Conservation (phyloP, 495 filamentous ascomycete species). For the Tricharina praecox region DNA sequence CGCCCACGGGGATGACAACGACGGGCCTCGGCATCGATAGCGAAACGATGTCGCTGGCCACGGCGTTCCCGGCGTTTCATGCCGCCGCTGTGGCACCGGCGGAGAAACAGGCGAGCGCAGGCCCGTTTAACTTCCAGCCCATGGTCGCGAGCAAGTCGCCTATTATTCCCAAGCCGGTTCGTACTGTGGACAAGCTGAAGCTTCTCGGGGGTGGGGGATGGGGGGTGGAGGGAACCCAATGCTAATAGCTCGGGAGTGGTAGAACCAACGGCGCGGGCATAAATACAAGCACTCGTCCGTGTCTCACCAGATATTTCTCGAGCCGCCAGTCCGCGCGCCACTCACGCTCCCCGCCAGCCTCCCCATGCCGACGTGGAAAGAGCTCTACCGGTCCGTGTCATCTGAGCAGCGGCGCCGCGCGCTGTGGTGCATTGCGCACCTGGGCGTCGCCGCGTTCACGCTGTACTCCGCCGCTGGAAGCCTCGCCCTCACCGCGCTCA, state of each 20-base stretch:
- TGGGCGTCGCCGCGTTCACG: conserved; percentile 60
- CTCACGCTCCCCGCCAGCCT: conserved; percentile 82
- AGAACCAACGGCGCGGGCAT: conserved; percentile 86
- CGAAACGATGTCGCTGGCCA: no score
- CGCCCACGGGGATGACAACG: no score
- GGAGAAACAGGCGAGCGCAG: conserved; percentile 19
- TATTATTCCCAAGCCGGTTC: conserved; percentile 55
- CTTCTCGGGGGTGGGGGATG: no score
- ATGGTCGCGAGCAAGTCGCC: conserved; percentile 59
- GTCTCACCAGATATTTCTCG: conserved; percentile 90
- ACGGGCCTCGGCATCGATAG: no score
- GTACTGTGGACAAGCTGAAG: conserved; percentile 16
- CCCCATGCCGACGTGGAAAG: conserved; percentile 76
- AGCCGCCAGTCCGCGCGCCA: conserved; percentile 75
- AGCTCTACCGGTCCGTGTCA: conserved; percentile 73
- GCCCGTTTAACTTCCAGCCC: conserved; percentile 89
- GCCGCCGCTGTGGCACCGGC: conserved; percentile 23
- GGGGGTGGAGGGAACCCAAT: no score
- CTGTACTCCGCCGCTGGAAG: conserved; percentile 72
- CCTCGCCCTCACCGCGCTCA: conserved; percentile 82
- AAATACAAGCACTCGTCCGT: conserved; percentile 96
- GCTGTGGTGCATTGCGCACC: conserved; percentile 81
- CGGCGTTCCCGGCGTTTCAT: no score
- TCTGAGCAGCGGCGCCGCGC: conserved; percentile 64
- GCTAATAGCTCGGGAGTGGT: no score